Evolutionary conservation across 805 yeast genomes (phyloP), one percentile per base, ranked within the genome.

Genomic region (Torulaspora microellipsoides): DNA sequence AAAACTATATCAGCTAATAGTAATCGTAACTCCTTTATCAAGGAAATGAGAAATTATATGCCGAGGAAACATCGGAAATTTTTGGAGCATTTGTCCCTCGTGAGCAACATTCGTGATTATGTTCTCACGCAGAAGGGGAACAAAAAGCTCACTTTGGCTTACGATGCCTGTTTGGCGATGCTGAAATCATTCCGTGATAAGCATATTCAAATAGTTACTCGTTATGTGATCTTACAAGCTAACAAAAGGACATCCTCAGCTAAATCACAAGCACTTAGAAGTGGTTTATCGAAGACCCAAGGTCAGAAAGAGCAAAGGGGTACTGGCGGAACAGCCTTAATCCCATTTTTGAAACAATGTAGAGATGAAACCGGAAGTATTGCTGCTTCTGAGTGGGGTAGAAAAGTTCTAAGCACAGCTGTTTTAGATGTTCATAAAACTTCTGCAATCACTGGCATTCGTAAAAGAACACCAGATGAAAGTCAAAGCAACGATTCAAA

Each of bases 291-390:
- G 56, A 78, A 75, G 54, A 61, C 71, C 29, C 73, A 70, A 49
- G 71, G 69, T 34, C 72, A 72, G 46, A 73, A 71, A 34, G 83
- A 77, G 45, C 78, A 76, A 51, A 77, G 79, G 54, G 97, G 98
- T 12, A 90, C 98, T 1, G 98, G 98, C 15, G 97, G 98, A 35
- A 90, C 97, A 0, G 81, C 95, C 1, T 72, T 90, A 56, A 75
- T 90, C 46, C 96, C 96, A 23, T 91, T 90, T 68, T 73, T 90
- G 61, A 90, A 89, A 65, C 97, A 91, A 65, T 91, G 96, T 54
- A 77, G 97, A 64, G 97, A 90, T 67, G 97, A 90, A 62, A 90
- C 96, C 2, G 95, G 95, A 34, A 93, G 85, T 55, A 79, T 89
- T 10, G 96, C 96, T 15, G 96, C 95, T 20, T 91, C 96, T 43